A percentile compares a stretch with the other conserved stretches of the same genome.
These are phyloP conservation scores for Coemansia furcata DNA, from an alignment of 192 early-diverging fungal species.

Conservation along the genomic window DNA sequence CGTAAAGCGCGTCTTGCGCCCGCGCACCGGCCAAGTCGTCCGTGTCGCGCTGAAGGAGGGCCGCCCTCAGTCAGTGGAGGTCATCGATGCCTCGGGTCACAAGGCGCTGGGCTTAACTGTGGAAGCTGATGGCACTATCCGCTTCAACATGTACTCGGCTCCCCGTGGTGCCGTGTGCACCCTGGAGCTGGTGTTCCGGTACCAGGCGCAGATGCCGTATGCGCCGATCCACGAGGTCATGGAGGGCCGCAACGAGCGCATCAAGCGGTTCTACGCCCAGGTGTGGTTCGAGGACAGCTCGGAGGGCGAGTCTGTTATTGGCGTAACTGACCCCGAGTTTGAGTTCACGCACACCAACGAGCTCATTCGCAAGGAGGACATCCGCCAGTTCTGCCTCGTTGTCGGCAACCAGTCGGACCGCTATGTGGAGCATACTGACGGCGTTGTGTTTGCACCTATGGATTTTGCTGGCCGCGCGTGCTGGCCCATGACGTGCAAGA, in stretches of 20 bases:
- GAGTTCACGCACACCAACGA: conserved; percentile 48
- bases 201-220: conserved; percentile 72
- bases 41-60: neutral
- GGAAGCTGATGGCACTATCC: conserved; percentile 51
- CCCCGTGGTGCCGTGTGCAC: conserved; percentile 60
- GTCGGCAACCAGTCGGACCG: conserved; percentile 71
- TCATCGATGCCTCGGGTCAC: neutral
- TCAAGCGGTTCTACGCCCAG: conserved; percentile 60
- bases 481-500: conserved; percentile 81
- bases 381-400: conserved; percentile 69
- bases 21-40: conserved; percentile 56
- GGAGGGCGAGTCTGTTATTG: conserved; percentile 55
- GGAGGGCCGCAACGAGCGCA: conserved; percentile 68
- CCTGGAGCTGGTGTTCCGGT: conserved; percentile 78
- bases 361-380: conserved; percentile 77
- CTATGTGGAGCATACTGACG: conserved; percentile 87
- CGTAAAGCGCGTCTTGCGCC: conserved; percentile 59
- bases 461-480: conserved; percentile 67
- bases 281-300: conserved; percentile 68
- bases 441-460: conserved; percentile 80
- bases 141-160: conserved; percentile 59
- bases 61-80: neutral
- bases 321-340: conserved; percentile 64
- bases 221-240: conserved; percentile 74
- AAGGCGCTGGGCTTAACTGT: conserved; percentile 53